Evolutionary conservation across 768 basidiomycete genomes (phyloP), one percentile per base, ranked within the genome.

Genomic region (Boletus insuetus): DNA sequence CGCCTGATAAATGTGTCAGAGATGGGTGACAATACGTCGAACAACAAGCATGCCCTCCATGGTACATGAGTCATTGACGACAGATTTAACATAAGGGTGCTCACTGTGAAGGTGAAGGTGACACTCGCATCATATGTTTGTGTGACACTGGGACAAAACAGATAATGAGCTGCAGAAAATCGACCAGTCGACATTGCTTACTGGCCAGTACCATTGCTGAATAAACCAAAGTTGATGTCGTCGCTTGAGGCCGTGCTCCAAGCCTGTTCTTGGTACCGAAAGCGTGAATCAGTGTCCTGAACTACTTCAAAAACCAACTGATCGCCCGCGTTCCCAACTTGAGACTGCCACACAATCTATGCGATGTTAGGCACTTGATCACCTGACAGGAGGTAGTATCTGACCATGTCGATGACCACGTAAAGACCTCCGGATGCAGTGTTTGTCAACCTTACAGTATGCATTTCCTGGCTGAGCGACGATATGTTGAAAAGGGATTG

Each of bases 361-460:
- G 50, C 3, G 29, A 19, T 8, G 20, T 53, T 39, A 37, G 48
- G 39, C 2, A 9, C 32, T 26, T 14, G 16, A 32, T 14, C 2
- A 6, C 2, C 19, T 3, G 22, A 29, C 8, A 26, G 12, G 40
- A 39, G 24, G 48, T 5, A 17, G 39, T 7, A 11, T 47, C 46
- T 50, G 29, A 63, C 81, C 56, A 75, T 80, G 52, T 83, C 82
- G 24, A 83, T 65, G 58, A 80, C 82, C 43, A 83, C 60, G 43
- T 65, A 71, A 19, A 46, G 46, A 32, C 56, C 41, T 47, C 74
- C 75, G 3, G 67, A 62, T 26, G 77, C 69, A 6, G 67, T 74
- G 37, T 70, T 70, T 47, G 58, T 69, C 45, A 72, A 10, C 14
- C 51, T 58, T 7, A 82, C 67, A 0, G 65, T 66, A 55, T 83